phyloP scores from a whole-genome alignment of 2,329 filamentous ascomycete species.

The Incumbomyces lentus region DNA sequence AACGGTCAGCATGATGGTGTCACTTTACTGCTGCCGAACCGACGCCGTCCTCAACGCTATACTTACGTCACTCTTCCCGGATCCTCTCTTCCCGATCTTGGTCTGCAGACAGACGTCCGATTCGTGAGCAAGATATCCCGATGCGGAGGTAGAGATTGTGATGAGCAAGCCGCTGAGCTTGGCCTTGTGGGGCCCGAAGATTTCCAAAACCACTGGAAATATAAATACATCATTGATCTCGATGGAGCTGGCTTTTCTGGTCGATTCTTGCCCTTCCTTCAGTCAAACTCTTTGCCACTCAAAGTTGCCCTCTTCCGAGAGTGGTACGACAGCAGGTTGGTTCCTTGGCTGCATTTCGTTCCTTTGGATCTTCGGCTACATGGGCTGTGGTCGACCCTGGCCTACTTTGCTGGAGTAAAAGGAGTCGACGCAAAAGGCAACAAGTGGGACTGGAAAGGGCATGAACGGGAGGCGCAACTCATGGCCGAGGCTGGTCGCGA shows the following conservation, averaged over 20 bases:
- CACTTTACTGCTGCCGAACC: constrained; percentile 46
- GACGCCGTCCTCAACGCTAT: constrained; percentile 33
- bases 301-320: constrained; percentile 61
- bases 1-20: constrained; percentile 28
- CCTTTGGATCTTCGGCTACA: constrained; percentile 65
- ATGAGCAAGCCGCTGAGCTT: constrained; percentile 44
- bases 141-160: constrained; percentile 44
- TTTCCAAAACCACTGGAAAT: constrained; percentile 50
- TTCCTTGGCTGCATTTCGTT: constrained; percentile 71
- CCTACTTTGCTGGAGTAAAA: constrained; percentile 57
- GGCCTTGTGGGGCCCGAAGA: constrained; percentile 35
- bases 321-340: constrained; percentile 67
- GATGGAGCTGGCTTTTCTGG: constrained; percentile 60
- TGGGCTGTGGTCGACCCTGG: constrained; percentile 60
- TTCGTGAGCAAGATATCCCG: constrained; percentile 51
- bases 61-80: constrained; percentile 45
- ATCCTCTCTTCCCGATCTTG: constrained; percentile 30
- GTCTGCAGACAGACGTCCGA: constrained; percentile 50
- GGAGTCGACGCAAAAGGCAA: constrained; percentile 33
- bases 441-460: constrained; percentile 39
- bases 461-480: constrained; percentile 47
- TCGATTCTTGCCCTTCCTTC: constrained; percentile 53
- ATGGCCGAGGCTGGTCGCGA: constrained; percentile 56
- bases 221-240: constrained; percentile 61
- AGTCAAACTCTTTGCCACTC: constrained; percentile 58